These are phyloP conservation scores for Collybia sp. DNA, from an alignment of 768 basidiomycete genomes.

Conservation along the genomic window DNA sequence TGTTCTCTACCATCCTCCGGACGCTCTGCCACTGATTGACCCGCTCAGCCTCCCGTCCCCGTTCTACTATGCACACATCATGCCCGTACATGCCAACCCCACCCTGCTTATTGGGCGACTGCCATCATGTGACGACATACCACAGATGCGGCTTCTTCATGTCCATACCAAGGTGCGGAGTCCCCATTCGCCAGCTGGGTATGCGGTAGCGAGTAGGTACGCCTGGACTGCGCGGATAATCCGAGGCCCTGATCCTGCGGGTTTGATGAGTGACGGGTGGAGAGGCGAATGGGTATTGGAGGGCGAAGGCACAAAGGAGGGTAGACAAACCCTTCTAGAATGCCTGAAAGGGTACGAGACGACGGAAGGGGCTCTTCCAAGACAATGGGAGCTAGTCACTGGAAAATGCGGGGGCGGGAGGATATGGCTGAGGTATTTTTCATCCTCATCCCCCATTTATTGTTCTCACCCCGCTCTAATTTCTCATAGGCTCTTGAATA, in stretches of 20 bases:
- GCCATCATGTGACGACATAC: constrained; percentile 32
- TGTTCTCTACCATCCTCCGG: constrained; percentile 55
- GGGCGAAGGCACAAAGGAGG: background rate
- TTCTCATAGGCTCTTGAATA: too few species aligned
- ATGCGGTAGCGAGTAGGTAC: constrained; percentile 54
- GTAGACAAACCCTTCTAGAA: background rate
- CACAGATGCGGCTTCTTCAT: constrained; percentile 44
- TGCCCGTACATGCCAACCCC: constrained; percentile 33
- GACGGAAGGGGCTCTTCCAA: background rate
- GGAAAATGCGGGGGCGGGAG: background rate
- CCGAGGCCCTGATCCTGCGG: background rate
- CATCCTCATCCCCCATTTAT: background rate
- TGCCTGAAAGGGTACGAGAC: background rate
- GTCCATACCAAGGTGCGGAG: constrained; percentile 47
- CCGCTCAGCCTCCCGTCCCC: constrained; percentile 68
- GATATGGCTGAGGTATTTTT: background rate
- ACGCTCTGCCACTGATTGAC: constrained; percentile 47
- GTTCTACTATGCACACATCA: constrained; percentile 71
- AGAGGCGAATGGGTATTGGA: background rate
- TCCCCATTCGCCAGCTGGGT: constrained; percentile 56
- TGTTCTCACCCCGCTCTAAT: too few species aligned
- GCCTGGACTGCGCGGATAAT: constrained; percentile 53
- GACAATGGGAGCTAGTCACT: background rate
- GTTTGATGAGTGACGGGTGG: background rate
- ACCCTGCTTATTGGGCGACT: constrained; percentile 29